These are phyloP conservation scores for Trichophyton simii DNA, from an alignment of 2,329 filamentous ascomycete genomes.

Conservation along the genomic window DNA sequence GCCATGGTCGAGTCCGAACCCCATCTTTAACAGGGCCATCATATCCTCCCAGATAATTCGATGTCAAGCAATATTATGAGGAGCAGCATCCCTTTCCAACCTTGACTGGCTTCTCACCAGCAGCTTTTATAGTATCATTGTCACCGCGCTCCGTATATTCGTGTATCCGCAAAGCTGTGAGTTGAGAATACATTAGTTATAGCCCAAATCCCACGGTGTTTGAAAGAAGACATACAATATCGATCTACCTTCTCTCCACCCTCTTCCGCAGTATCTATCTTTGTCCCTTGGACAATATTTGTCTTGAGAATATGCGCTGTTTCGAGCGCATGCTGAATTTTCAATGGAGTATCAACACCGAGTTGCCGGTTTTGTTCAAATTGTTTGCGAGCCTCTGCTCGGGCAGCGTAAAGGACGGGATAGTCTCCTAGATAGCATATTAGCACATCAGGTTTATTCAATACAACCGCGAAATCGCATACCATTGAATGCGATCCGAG, in stretches of 20 bases:
- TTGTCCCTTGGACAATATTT: slow-evolving; percentile 77
- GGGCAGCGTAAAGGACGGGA: slow-evolving; percentile 56
- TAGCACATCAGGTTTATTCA: neutral
- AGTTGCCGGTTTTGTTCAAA: slow-evolving; percentile 59
- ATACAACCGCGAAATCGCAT: slow-evolving; percentile 13
- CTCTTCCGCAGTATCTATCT: slow-evolving; percentile 29
- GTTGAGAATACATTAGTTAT: slow-evolving; percentile 6
- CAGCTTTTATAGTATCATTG: slow-evolving; percentile 74
- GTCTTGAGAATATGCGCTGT: slow-evolving; percentile 65
- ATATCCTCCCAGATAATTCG: neutral
- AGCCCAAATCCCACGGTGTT: neutral
- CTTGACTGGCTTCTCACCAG: slow-evolving; percentile 26
- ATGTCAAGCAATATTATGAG: slow-evolving; percentile 11
- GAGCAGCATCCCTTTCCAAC: slow-evolving; percentile 31
- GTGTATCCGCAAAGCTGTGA: slow-evolving; percentile 71
- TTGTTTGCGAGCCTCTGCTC: slow-evolving; percentile 54
- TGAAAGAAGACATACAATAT: slow-evolving; percentile 24
- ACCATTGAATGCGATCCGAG: slow-evolving; percentile 61
- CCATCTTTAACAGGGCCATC: no score
- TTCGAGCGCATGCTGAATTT: slow-evolving; percentile 67
- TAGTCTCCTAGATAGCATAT: slow-evolving; percentile 50
- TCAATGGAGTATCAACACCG: slow-evolving; percentile 46
- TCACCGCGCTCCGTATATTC: slow-evolving; percentile 82
- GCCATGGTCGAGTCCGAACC: no score
- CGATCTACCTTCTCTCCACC: slow-evolving; percentile 21